Evolutionary conservation across 495 filamentous ascomycete genomes (phyloP).

Genomic region (Aspergillus bertholletiae): DNA sequence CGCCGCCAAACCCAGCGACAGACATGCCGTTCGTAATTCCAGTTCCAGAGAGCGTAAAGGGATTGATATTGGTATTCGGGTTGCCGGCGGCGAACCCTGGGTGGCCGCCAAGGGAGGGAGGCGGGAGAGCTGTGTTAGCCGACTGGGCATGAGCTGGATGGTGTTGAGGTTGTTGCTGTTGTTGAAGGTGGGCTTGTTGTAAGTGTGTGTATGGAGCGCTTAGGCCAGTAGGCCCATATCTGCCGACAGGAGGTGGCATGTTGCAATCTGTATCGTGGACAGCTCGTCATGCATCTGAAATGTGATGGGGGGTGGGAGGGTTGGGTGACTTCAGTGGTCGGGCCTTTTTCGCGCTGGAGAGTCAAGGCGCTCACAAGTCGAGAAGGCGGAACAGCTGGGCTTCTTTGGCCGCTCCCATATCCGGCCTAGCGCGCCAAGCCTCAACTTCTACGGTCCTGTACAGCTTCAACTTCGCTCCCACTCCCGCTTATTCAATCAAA

Average conservation of each 20-base stretch:
- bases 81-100: slow-evolving; percentile 56
- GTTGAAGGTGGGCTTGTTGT: slow-evolving; percentile 45
- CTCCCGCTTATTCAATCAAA: slow-evolving; percentile 3
- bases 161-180: slow-evolving; percentile 30
- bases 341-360: slow-evolving; percentile 16
- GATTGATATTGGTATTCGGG: slow-evolving; percentile 63
- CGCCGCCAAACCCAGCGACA: slow-evolving; percentile 54
- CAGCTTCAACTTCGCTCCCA: slow-evolving; percentile 21
- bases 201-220: slow-evolving; percentile 39
- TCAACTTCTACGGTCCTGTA: slow-evolving; percentile 9
- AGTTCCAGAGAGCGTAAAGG: slow-evolving; percentile 57
- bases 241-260: slow-evolving; percentile 43
- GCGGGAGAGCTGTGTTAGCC: slow-evolving; percentile 53
- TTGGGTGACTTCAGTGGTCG: slow-evolving; percentile 14
- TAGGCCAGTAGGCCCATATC: slow-evolving; percentile 48
- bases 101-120: slow-evolving; percentile 55
- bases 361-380: background rate
- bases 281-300: slow-evolving; percentile 20
- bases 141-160: slow-evolving; percentile 49
- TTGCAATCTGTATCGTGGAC: slow-evolving; percentile 9
- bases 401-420: slow-evolving; percentile 19
- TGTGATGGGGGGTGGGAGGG: background rate
- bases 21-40: slow-evolving; percentile 51
- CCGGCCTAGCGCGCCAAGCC: slow-evolving; percentile 31
- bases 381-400: slow-evolving; percentile 18